Base-by-base conservation (phyloP, 129 eudicot species). In the Tagetes patula region DNA sequence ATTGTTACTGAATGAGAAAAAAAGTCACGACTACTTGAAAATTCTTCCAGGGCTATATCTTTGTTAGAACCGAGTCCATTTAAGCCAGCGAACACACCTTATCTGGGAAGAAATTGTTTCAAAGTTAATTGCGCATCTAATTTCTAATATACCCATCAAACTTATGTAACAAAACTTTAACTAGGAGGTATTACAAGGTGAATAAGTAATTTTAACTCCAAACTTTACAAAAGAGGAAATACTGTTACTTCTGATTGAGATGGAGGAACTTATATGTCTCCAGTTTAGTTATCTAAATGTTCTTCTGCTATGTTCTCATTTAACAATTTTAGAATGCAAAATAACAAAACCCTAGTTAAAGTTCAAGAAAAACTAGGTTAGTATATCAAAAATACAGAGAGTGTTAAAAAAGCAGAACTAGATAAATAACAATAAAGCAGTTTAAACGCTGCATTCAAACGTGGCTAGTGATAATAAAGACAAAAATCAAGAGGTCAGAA, bases 11-110 rank as follows among this genome's bases (percentile, higher is more conserved):
- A 91, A 91, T 54, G 89, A 88, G 50, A 73, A 76, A 33, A 36
- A 66, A 20, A 20, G 27, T 20, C 27, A 20, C 27, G 27, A 76
- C 38, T 91, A 20, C 8, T 37, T 36, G 88, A 80, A 13, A 79
- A 84, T 79, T 73, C 84, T 13, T 61, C 81, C 0, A 90, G 95
- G 54, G 47, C 4, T 13, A 88, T 86, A 36, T 92, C 96, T 61
- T 49, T 50, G 61, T 61, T 91, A 54, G 74, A 80, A 68, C 90
- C 92, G 0, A 76, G 81, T n/a, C 85, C 83, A 62, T 65, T 83
- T 83, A 88, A 37, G 85, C 86, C 84, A 82, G 65, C 2, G 91
- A 85, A 72, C 95, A 91, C 73, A 91, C 89, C 83, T 92, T 92
- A 81, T 85, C 97, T 92, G 97, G 56, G 70, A 65, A 80, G 75